Conservation (phyloP, 176 grass and related monocot species). For the Hyparrhenia diplandra region DNA sequence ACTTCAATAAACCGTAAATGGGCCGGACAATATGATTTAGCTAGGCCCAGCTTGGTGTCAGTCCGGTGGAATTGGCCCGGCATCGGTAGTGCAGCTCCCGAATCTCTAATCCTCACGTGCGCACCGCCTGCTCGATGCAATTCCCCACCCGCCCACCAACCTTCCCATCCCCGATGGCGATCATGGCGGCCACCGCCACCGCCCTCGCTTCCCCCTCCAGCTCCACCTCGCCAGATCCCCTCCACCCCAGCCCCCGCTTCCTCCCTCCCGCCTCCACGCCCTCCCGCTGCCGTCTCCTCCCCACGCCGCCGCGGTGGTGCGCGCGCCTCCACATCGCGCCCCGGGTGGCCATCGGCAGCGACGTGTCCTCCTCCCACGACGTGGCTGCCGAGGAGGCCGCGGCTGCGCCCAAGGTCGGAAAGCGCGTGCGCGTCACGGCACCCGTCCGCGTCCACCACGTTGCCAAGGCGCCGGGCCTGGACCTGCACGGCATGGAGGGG, state of each 20-base stretch:
- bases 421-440: conserved; percentile 67
- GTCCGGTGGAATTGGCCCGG: too few relatives aligned
- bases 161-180: conserved; percentile 31
- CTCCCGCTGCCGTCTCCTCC: conserved; percentile 2
- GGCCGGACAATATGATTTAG: too few relatives aligned
- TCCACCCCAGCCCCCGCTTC: conserved; percentile 15
- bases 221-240: not conserved
- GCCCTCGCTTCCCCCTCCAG: conserved; percentile 25
- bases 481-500: conserved; percentile 80
- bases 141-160: conserved; percentile 32
- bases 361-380: conserved; percentile 32
- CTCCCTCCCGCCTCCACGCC: conserved; percentile 2
- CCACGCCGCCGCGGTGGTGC: not conserved
- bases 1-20: too few relatives aligned
- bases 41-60: too few relatives aligned
- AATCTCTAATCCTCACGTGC: conserved; percentile 38
- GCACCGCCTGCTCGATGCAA: conserved; percentile 48
- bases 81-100: too few relatives aligned
- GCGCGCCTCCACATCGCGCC: conserved; percentile 29
- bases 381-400: conserved; percentile 52
- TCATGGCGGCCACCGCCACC: conserved; percentile 30
- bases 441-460: conserved; percentile 78
- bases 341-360: conserved; percentile 53
- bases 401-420: conserved; percentile 59
- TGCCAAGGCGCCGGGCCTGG: conserved; percentile 68